These are phyloP conservation scores for Takashimella koratensis DNA, from an alignment of 1,284 basidiomycete species.

Conservation along the genomic window DNA sequence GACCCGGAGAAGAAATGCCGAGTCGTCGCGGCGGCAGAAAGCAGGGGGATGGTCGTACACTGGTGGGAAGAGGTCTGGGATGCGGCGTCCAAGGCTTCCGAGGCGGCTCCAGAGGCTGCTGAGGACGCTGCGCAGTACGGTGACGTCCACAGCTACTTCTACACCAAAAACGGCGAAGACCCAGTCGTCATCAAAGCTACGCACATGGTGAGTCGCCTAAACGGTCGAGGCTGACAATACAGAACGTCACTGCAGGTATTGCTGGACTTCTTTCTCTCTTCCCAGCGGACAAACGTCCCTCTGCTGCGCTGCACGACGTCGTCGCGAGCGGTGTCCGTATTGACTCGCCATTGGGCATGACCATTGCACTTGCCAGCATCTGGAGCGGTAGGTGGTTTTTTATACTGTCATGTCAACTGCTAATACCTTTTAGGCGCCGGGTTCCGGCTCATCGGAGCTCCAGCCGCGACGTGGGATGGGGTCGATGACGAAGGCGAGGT, in stretches of 20 bases:
- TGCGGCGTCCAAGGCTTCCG: slow-evolving; percentile 19
- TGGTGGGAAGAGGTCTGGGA: slow-evolving; percentile 46
- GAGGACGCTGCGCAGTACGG: slow-evolving; percentile 3
- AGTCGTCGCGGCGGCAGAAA: neutral
- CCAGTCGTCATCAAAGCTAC: slow-evolving; percentile 33
- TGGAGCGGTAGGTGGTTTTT: slow-evolving; percentile 36
- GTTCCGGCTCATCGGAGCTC: slow-evolving; percentile 36
- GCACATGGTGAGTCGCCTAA: slow-evolving; percentile 29
- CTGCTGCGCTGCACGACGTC: slow-evolving; percentile 29
- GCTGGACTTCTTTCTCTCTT: slow-evolving; percentile 45
- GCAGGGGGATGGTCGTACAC: slow-evolving; percentile 27
- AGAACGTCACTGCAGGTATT: slow-evolving; percentile 49
- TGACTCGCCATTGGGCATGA: slow-evolving; percentile 44
- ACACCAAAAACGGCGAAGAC: slow-evolving; percentile 10
- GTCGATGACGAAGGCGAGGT: slow-evolving; percentile 17
- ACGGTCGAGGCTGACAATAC: slow-evolving; percentile 9
- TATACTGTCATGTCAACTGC: neutral
- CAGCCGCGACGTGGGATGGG: slow-evolving; percentile 18
- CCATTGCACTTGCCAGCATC: slow-evolving; percentile 39
- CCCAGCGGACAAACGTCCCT: slow-evolving; percentile 48
- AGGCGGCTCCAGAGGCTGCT: neutral
- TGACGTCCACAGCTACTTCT: slow-evolving; percentile 40
- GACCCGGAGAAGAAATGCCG: slow-evolving; percentile 20
- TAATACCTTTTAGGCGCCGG: slow-evolving; percentile 25
- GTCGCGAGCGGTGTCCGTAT: slow-evolving; percentile 38